These are phyloP conservation scores for Lipomyces yamadae DNA, from an alignment of 805 yeast genomes.

Conservation along the genomic window DNA sequence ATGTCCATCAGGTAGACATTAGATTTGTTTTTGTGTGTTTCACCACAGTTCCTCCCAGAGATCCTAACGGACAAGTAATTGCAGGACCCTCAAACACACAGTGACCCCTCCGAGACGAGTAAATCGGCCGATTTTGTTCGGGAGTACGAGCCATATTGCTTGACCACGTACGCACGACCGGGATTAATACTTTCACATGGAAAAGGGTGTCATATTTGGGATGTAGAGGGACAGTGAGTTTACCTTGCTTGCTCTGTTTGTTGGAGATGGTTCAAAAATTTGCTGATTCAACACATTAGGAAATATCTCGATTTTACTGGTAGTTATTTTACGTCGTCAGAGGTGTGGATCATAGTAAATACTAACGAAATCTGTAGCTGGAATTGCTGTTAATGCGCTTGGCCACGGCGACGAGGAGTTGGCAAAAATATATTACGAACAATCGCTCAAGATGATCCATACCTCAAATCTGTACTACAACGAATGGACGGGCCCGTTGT, in stretches of 20 bases:
- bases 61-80: not conserved
- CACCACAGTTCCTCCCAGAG: not conserved
- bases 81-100: constrained; percentile 24
- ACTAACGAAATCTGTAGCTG: constrained; percentile 53
- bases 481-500: constrained; percentile 78
- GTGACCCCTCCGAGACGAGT: constrained; percentile 39
- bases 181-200: constrained; percentile 78
- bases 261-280: too few relatives aligned
- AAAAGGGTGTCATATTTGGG: constrained; percentile 78
- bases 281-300: constrained; percentile 28
- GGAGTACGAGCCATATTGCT: constrained; percentile 60
- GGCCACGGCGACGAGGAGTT: constrained; percentile 85
- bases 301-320: constrained; percentile 81
- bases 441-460: constrained; percentile 74
- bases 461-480: constrained; percentile 86
- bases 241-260: too few relatives aligned
- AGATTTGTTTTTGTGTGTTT: not conserved
- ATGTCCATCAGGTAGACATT: constrained; percentile 1
- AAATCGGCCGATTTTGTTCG: constrained; percentile 50
- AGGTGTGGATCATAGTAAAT: not conserved
- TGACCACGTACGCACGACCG: constrained; percentile 82
- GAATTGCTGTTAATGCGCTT: constrained; percentile 94
- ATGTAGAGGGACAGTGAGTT: constrained; percentile 62
- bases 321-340: not conserved
- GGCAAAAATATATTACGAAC: constrained; percentile 71